phyloP scores from a whole-genome alignment of 352 stramenopile species.

The Globisporangium solare region DNA sequence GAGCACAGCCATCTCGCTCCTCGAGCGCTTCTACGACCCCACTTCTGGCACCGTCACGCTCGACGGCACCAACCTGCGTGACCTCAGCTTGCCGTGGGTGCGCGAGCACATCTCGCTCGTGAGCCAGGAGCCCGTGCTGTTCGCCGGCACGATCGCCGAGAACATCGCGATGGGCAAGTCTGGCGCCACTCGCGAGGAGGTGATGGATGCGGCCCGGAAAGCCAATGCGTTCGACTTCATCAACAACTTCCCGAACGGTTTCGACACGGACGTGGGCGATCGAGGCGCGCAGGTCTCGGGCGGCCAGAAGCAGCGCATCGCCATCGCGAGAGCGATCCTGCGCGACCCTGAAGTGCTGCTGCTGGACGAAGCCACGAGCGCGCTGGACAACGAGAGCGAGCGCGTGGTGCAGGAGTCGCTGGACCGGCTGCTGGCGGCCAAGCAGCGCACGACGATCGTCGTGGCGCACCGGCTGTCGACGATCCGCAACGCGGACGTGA shows the following conservation, averaged over 20 bases:
- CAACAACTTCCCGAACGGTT: constrained; percentile 75
- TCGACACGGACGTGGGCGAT: constrained; percentile 89
- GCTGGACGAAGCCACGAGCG: constrained; percentile 87
- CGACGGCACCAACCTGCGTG: constrained; percentile 53
- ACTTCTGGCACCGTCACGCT: constrained; percentile 27
- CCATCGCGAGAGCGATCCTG: constrained; percentile 90
- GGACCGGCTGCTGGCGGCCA: constrained; percentile 35
- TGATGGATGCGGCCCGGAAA: constrained; percentile 73
- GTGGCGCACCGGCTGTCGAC: constrained; percentile 86
- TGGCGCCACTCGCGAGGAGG: constrained; percentile 60
- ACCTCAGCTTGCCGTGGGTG: constrained; percentile 46
- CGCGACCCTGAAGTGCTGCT: constrained; percentile 86
- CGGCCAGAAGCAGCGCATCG: constrained; percentile 89
- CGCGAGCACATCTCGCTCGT: constrained; percentile 60
- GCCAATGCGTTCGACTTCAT: constrained; percentile 92
- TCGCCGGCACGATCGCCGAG: constrained; percentile 54
- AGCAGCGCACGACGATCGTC: constrained; percentile 70
- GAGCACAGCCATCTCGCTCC: constrained; percentile 63
- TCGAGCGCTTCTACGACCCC: constrained; percentile 79
- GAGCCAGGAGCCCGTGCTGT: constrained; percentile 85
- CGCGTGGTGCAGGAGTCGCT: constrained; percentile 40
- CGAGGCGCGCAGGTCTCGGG: constrained; percentile 83
- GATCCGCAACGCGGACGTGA: constrained; percentile 82
- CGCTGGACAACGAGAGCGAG: constrained; percentile 45
- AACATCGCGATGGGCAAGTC: constrained; percentile 39